Percentiles rank a stretch among this genome's conserved stretches.
These are phyloP conservation scores for Capsella rubella DNA, from an alignment of 441 rosid genomes.

Conservation along the genomic window DNA sequence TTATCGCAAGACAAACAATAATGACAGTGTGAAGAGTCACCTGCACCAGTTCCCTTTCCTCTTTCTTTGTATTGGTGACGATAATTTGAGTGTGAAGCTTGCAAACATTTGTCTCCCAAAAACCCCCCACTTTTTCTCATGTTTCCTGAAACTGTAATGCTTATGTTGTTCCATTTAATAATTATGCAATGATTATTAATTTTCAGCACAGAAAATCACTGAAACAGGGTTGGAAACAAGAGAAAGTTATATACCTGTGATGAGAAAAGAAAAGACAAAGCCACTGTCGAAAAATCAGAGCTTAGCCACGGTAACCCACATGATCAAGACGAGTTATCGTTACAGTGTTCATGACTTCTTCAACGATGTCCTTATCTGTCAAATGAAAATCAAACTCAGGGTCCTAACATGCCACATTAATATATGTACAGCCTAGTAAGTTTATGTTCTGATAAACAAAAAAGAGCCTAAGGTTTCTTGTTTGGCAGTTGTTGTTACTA, in stretches of 20 bases:
- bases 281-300: background rate
- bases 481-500: too few relatives aligned
- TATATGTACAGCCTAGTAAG: background rate
- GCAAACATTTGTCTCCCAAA: background rate
- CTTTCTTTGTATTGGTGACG: too few relatives aligned
- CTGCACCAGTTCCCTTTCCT: too few relatives aligned
- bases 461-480: too few relatives aligned
- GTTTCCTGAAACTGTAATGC: background rate
- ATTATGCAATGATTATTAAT: background rate
- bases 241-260: background rate
- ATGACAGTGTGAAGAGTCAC: too few relatives aligned
- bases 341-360: background rate
- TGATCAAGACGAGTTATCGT: background rate
- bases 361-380: background rate
- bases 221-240: background rate
- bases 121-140: background rate
- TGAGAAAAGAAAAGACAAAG: background rate
- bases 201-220: slow-evolving; percentile 4
- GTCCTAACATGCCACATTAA: background rate
- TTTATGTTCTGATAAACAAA: too few relatives aligned
- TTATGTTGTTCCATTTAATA: background rate
- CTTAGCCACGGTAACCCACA: background rate
- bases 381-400: background rate
- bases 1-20: background rate
- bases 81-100: slow-evolving; percentile 4